Base-by-base conservation (phyloP, 192 early-diverging fungal species). In the Dispira parvispora region DNA sequence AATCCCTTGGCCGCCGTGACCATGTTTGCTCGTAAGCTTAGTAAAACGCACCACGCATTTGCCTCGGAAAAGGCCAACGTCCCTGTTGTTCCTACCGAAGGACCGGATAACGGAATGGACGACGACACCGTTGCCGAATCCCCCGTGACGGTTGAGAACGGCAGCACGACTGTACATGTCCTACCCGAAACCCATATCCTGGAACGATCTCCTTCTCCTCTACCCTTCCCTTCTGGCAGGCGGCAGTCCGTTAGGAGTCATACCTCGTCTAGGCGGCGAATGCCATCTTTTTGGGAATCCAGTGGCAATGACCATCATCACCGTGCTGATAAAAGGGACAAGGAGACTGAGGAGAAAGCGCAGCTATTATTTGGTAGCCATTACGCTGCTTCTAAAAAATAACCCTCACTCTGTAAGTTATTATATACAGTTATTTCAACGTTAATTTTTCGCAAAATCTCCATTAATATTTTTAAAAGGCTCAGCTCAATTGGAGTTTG, bases 1-100 rank as follows among this genome's bases (percentile, higher is more conserved):
- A 55, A 55, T 9, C 53, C 53, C 11, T 28, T 55, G 25, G 25
- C 53, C 20, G 53, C 53, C 53, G 25, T 55, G 13, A 27, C 53
- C 53, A 55, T 27, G 14, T 55, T 55, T 55, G 53, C 53, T 28
- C 53, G 53, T 26, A 55, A 55, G 9, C 53, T 55, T 8, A 55
- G 53, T 25, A 55, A 55, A 28, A 55, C 16, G 25, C 53, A 55
- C 53, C 53, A 18, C 25, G 3, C 53, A 18, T 13, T 23, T 21
- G 20, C 53, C 25, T 28, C 2, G 18, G 53, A 14, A 0, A 13
- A 55, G 25, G 25, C 13, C 20, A 28, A 55, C 53, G 3, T 9
- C 11, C 13, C 21, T 28, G 53, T 50, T 23, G 49, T 4, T 50
- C 21, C 53, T 28, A 10, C 21, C 53, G 14, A 21, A 12, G 23